phyloP scores from a whole-genome alignment of 2,329 filamentous ascomycete species.

The Thelonectria blattea region DNA sequence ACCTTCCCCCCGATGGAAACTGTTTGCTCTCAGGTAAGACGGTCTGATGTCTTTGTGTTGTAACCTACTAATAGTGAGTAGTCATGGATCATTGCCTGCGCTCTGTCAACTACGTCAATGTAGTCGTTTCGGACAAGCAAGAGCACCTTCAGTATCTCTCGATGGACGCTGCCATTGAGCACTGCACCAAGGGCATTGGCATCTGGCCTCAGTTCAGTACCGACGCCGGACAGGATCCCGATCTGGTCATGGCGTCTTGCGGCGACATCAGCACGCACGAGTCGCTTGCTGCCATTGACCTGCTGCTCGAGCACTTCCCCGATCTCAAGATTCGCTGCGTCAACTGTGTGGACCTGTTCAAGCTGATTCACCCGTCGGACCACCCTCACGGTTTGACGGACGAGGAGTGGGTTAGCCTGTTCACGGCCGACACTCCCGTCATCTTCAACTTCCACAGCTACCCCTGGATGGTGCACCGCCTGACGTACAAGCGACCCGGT shows the following conservation, averaged over 20 bases:
- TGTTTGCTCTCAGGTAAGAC: slow-evolving; percentile 66
- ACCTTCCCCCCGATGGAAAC: slow-evolving; percentile 81
- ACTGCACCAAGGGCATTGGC: slow-evolving; percentile 79
- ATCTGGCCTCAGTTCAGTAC: slow-evolving; percentile 82
- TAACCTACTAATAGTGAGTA: slow-evolving; percentile 26
- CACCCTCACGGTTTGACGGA: slow-evolving; percentile 77
- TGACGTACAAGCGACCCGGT: slow-evolving; percentile 77
- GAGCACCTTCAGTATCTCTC: slow-evolving; percentile 77
- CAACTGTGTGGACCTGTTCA: slow-evolving; percentile 83
- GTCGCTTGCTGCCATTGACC: slow-evolving; percentile 74
- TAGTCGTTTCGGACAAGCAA: slow-evolving; percentile 81
- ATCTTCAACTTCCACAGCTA: slow-evolving; percentile 89
- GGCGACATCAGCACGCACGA: slow-evolving; percentile 79
- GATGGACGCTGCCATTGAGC: slow-evolving; percentile 74
- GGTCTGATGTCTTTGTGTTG: not conserved
- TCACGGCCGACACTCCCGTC: slow-evolving; percentile 74
- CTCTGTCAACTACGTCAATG: slow-evolving; percentile 80
- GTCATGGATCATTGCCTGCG: slow-evolving; percentile 78
- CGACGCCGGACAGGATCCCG: slow-evolving; percentile 70
- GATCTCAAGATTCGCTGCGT: slow-evolving; percentile 78
- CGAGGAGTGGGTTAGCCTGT: slow-evolving; percentile 69
- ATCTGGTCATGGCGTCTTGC: slow-evolving; percentile 77
- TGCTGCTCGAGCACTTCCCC: slow-evolving; percentile 74
- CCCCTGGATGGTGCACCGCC: slow-evolving; percentile 78
- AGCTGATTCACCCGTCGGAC: slow-evolving; percentile 71